These are phyloP conservation scores for Aphanocladium album DNA, from an alignment of 2,329 filamentous ascomycete genomes.

Conservation along the genomic window DNA sequence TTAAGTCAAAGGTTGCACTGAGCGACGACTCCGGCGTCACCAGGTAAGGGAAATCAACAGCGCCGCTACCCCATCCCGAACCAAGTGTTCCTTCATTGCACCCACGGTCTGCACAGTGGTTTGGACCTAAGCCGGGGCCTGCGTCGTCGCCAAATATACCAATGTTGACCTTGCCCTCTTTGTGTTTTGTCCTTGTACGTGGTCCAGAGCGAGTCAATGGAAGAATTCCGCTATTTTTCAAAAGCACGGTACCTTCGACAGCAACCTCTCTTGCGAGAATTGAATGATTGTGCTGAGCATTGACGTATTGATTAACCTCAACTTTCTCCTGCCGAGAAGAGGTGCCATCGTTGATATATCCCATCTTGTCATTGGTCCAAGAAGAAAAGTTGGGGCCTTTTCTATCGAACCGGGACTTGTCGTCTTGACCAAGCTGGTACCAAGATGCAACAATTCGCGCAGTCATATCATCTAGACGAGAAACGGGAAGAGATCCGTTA, in stretches of 20 bases:
- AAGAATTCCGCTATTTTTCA: conserved; percentile 58
- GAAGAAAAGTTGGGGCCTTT: conserved; percentile 75
- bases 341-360: conserved; percentile 50
- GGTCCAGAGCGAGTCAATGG: conserved; percentile 35
- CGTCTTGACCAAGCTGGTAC: conserved; percentile 79
- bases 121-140: conserved; percentile 50
- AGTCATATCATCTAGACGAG: conserved; percentile 82
- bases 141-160: conserved; percentile 52
- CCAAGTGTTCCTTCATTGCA: conserved; percentile 65
- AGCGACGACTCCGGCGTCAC: conserved; percentile 62
- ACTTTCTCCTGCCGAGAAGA: conserved; percentile 30
- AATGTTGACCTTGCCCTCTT: conserved; percentile 37
- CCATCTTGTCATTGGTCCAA: conserved; percentile 57
- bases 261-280: conserved; percentile 48
- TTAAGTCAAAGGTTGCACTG: conserved; percentile 40
- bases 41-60: conserved; percentile 63
- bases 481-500: conserved; percentile 75
- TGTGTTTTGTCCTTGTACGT: conserved; percentile 15
- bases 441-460: conserved; percentile 82
- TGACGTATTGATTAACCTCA: conserved; percentile 64
- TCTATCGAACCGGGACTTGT: conserved; percentile 62
- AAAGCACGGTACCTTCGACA: conserved; percentile 51
- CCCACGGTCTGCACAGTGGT: conserved; percentile 60
- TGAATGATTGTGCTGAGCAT: conserved; percentile 52
- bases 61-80: conserved; percentile 71